Conservation (phyloP, 129 eudicot species). For the sunflower (Helianthus annuus) region DNA sequence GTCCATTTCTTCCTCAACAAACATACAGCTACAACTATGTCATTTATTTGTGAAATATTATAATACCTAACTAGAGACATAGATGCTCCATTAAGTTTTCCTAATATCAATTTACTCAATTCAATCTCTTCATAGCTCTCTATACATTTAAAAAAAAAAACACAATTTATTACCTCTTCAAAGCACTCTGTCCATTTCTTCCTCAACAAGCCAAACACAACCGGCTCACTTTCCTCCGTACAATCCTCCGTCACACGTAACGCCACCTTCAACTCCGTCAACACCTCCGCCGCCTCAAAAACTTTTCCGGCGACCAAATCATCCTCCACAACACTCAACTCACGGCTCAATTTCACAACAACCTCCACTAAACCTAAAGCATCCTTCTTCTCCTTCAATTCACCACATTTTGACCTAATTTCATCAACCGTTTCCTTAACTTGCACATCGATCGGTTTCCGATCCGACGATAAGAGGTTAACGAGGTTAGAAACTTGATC, state of each 20-base stretch:
- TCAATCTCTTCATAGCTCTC: not conserved
- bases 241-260: conserved; percentile 39
- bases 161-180: conserved; percentile 57
- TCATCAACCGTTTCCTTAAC: conserved; percentile 40
- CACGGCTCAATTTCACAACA: conserved; percentile 50
- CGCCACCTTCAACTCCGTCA: conserved; percentile 60
- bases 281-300: conserved; percentile 66
- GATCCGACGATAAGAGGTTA: conserved; percentile 37
- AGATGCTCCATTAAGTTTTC: not conserved
- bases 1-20: conserved; percentile 38
- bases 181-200: conserved; percentile 69
- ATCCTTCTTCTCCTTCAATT: conserved; percentile 56
- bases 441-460: conserved; percentile 42
- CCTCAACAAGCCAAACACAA: conserved; percentile 61
- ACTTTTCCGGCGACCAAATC: conserved; percentile 49
- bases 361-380: conserved; percentile 45
- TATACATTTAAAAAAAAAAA: not conserved
- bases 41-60: too few species aligned
- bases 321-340: conserved; percentile 41
- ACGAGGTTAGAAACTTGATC: conserved; percentile 40
- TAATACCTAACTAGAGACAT: not conserved
- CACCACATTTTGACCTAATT: conserved; percentile 45
- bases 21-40: not conserved
- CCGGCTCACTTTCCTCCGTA: conserved; percentile 49
- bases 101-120: not conserved